Percentiles rank a stretch among this genome's conserved stretches.
phyloP scores from a whole-genome alignment of 495 filamentous ascomycete species.

The Penicillium argentinense region DNA sequence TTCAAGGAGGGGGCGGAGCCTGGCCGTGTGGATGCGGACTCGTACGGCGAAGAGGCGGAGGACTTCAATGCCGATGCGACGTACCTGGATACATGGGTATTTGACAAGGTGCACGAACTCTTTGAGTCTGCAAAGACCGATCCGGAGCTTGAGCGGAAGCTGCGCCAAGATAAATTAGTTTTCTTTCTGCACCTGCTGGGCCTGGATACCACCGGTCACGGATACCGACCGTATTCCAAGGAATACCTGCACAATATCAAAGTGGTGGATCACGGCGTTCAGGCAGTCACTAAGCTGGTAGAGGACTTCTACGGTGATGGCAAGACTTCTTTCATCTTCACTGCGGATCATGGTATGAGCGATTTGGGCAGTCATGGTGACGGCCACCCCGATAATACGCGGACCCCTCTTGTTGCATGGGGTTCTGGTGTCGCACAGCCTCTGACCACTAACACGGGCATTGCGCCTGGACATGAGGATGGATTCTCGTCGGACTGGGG shows the following conservation, averaged over 20 bases:
- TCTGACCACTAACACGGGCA: slow-evolving; percentile 47
- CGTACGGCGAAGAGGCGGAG: slow-evolving; percentile 80
- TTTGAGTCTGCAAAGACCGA: slow-evolving; percentile 79
- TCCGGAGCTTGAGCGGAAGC: slow-evolving; percentile 67
- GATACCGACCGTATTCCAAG: slow-evolving; percentile 85
- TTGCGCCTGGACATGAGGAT: slow-evolving; percentile 80
- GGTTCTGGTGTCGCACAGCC: slow-evolving; percentile 89
- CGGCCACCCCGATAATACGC: slow-evolving; percentile 95
- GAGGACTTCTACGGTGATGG: slow-evolving; percentile 90
- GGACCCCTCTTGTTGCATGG: slow-evolving; percentile 92
- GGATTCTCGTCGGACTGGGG: slow-evolving; percentile 91
- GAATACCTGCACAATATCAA: slow-evolving; percentile 96
- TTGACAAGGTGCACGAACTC: slow-evolving; percentile 84
- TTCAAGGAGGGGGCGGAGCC: slow-evolving; percentile 92
- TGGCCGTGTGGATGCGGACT: slow-evolving; percentile 79
- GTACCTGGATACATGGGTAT: slow-evolving; percentile 90
- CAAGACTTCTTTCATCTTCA: slow-evolving; percentile 94
- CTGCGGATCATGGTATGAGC: slow-evolving; percentile 98
- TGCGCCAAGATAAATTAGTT: slow-evolving; percentile 83
- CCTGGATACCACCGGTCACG: slow-evolving; percentile 89
- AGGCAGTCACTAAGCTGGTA: slow-evolving; percentile 77
- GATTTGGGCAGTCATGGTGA: slow-evolving; percentile 98
- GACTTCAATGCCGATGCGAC: slow-evolving; percentile 84
- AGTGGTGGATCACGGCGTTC: slow-evolving; percentile 84
- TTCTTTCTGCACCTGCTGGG: slow-evolving; percentile 98